Evolutionary conservation across 2,329 filamentous ascomycete species (phyloP), one percentile per base, ranked within the genome.

Genomic region (Tetracladium maxilliforme): DNA sequence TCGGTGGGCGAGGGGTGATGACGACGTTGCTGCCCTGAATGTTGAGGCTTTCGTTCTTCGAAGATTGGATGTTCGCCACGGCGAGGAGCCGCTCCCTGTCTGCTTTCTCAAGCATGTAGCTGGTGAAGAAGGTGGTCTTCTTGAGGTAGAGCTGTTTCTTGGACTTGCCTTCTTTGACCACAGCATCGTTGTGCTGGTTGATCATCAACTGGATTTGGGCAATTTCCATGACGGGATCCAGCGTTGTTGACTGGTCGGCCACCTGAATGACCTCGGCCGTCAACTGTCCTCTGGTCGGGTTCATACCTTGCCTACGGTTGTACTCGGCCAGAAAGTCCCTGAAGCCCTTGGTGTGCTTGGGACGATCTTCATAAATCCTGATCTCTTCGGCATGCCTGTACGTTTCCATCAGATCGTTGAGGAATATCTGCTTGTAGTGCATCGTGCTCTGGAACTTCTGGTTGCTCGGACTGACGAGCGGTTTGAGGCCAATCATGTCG

Each of bases 21-120:
- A 94, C 64, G 38, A 98, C 86, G 49, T 77, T 87, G 51, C 92
- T 93, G 22, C 77, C 86, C n/a, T n/a, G n/a, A n/a, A n/a, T n/a
- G n/a, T n/a, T n/a, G 39, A 93, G 74, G 33, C 73, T 70, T 35
- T 81, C 83, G 34, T 93, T 56, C 25, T 92, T 81, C 26, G 67
- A 62, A 25, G 78, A 71, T 15, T 70, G 60, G 27, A 72, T 54
- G 30, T 65, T 63, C 16, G 74, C 70, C n/a, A 92, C 61, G 6
- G 66, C 64, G 28, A 80, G 65, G 19, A 95, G 59, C 28, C 67
- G 70, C 41, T 79, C 68, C 3, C 75, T 76, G 46, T 90, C 81
- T 14, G 67, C 58, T 23, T 70, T 60, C 20, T 62, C 62, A 35
- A 98, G 75, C 50, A 92, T 70, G 51, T 98, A 95, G 24, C 82